These are phyloP conservation scores for Flaveria brownii DNA, from an alignment of 129 eudicot genomes.

Conservation along the genomic window DNA sequence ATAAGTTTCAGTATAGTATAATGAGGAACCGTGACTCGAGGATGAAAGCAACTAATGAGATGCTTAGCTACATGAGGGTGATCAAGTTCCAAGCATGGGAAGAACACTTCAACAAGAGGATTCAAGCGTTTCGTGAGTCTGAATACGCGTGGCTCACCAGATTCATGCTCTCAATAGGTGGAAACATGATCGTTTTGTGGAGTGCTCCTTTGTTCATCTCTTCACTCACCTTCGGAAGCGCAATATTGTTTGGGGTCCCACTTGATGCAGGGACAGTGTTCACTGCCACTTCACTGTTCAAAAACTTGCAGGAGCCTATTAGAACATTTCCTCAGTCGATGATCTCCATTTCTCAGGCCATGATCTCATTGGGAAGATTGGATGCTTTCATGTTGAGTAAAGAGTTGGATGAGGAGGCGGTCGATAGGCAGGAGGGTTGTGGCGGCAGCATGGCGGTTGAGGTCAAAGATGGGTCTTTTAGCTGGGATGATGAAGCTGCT, in stretches of 20 bases:
- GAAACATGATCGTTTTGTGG: slow-evolving; percentile 71
- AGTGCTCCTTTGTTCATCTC: slow-evolving; percentile 65
- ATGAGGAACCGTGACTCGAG: slow-evolving; percentile 72
- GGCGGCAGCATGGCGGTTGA: slow-evolving; percentile 57
- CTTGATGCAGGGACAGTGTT: slow-evolving; percentile 81
- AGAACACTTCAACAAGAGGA: slow-evolving; percentile 70
- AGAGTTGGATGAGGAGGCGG: slow-evolving; percentile 63
- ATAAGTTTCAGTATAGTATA: slow-evolving; percentile 53
- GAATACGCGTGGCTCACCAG: slow-evolving; percentile 73
- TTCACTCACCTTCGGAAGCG: slow-evolving; percentile 71
- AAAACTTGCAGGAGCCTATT: slow-evolving; percentile 88
- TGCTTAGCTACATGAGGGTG: slow-evolving; percentile 51
- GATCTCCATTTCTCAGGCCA: slow-evolving; percentile 85
- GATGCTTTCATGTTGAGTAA: slow-evolving; percentile 70
- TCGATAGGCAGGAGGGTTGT: slow-evolving; percentile 65
- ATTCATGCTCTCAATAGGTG: slow-evolving; percentile 55
- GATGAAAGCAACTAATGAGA: slow-evolving; percentile 91
- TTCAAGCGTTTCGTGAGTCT: slow-evolving; percentile 54
- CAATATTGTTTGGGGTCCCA: slow-evolving; percentile 57
- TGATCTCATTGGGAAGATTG: slow-evolving; percentile 75
- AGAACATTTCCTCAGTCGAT: slow-evolving; percentile 87
- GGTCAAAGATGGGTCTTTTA: slow-evolving; percentile 61
- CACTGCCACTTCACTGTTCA: slow-evolving; percentile 69
- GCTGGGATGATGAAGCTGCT: slow-evolving; percentile 83
- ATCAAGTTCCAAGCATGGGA: slow-evolving; percentile 78